Evolutionary conservation across 805 yeast species (phyloP).

Genomic region (Wickerhamomyces bisporus): DNA sequence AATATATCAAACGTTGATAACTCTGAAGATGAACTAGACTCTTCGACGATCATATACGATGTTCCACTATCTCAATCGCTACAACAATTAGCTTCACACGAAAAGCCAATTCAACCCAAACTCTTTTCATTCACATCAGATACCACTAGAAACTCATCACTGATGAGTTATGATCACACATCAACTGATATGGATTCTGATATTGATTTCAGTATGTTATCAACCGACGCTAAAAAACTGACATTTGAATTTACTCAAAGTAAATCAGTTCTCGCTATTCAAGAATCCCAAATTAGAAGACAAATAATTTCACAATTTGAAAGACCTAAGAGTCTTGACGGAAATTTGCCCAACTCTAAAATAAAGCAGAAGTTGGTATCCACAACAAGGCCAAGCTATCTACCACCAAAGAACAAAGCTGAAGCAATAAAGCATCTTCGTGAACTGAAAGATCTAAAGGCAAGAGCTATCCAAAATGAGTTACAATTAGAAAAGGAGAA

Average conservation of each 20-base stretch:
- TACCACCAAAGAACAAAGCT: constrained; percentile 57
- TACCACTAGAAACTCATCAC: constrained; percentile 41
- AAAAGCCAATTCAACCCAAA: constrained; percentile 25
- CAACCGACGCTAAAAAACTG: constrained; percentile 17
- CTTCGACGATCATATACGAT: constrained; percentile 49
- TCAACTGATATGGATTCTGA: constrained; percentile 10
- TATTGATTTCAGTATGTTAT: constrained; percentile 8
- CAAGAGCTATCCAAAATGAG: constrained; percentile 37
- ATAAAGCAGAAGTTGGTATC: constrained; percentile 28
- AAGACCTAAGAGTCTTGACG: constrained; percentile 22
- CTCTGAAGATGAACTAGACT: constrained; percentile 52
- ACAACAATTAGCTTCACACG: constrained; percentile 31
- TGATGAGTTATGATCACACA: constrained; percentile 29
- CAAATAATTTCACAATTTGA: constrained; percentile 22
- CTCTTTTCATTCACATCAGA: constrained; percentile 29
- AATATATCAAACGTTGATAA: constrained; percentile 18
- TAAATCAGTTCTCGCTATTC: constrained; percentile 27
- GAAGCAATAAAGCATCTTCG: constrained; percentile 51
- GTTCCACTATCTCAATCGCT: constrained; percentile 61
- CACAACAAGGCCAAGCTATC: constrained; percentile 55
- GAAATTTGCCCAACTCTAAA: constrained; percentile 11
- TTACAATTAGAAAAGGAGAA: constrained; percentile 27
- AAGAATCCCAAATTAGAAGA: constrained; percentile 26
- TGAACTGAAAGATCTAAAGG: constrained; percentile 44
- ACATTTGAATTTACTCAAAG: constrained; percentile 22